Percentiles rank a stretch among this genome's conserved stretches.
Evolutionary conservation across 257 asterid genomes (phyloP).

Genomic region (Solanum pimpinellifolium): DNA sequence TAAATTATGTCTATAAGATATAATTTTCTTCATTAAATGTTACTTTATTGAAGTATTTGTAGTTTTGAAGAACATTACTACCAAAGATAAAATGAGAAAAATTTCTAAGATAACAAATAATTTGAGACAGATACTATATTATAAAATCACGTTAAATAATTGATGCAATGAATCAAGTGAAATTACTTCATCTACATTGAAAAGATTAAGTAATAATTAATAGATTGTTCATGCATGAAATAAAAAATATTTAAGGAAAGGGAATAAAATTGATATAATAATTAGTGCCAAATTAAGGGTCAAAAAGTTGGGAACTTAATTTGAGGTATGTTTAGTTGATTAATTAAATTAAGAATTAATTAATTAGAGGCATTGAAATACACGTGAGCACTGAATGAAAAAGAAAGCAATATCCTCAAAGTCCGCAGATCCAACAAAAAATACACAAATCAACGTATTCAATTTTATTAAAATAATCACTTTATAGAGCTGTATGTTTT

Average conservation of each 20-base stretch:
- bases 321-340: neutral
- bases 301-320: neutral
- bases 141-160: too few relatives aligned
- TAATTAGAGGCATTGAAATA: neutral
- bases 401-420: slow-evolving; percentile 41
- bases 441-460: slow-evolving; percentile 29
- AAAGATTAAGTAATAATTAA: neutral
- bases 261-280: neutral
- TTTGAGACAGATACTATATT: neutral
- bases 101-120: too few relatives aligned
- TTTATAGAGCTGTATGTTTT: neutral
- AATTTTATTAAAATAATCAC: neutral
- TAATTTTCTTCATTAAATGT: neutral
- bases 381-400: slow-evolving; percentile 1
- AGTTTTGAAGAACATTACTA: neutral
- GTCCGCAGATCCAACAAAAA: slow-evolving; percentile 46
- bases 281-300: neutral
- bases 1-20: neutral
- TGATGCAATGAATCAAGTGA: too few relatives aligned
- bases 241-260: too few relatives aligned
- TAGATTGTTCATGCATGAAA: neutral
- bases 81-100: neutral
- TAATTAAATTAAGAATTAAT: neutral
- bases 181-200: too few relatives aligned
- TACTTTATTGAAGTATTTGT: neutral